Percentiles rank a stretch among this genome's conserved stretches.
phyloP scores from a whole-genome alignment of 495 filamentous ascomycete species.

The Neurospora tetraspora region DNA sequence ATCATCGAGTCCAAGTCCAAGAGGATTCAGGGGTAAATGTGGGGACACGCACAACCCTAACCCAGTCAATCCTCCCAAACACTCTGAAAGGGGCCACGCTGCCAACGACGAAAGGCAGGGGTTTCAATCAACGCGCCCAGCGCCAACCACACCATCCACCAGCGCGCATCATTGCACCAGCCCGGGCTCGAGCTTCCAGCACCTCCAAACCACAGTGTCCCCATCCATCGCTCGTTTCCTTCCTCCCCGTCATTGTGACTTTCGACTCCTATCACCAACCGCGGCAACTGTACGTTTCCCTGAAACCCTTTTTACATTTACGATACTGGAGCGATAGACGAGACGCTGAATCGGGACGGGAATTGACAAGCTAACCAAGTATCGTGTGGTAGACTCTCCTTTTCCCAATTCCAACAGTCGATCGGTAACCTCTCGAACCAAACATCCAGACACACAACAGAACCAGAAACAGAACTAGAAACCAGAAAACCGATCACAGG shows the following conservation, averaged over 20 bases:
- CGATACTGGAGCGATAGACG: background rate
- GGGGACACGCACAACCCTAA: background rate
- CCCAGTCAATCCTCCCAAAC: background rate
- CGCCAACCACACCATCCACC: background rate
- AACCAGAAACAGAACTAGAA: background rate
- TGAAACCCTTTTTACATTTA: background rate
- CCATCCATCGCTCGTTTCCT: background rate
- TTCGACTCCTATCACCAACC: background rate
- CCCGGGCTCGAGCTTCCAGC: background rate
- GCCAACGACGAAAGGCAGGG: background rate
- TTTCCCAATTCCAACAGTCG: background rate
- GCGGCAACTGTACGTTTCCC: background rate
- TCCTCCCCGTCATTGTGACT: background rate
- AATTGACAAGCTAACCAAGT: background rate
- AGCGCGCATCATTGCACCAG: background rate
- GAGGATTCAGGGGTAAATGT: background rate
- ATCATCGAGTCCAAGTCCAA: background rate
- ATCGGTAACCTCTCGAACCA: background rate
- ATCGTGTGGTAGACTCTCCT: background rate
- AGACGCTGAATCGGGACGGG: background rate
- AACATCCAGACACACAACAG: background rate
- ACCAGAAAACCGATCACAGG: background rate
- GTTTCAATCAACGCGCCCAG: background rate
- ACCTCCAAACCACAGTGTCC: background rate
- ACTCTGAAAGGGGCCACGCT: background rate